Base-by-base conservation (phyloP, 2,329 filamentous ascomycete genomes). In the Ophiobolus disseminans region DNA sequence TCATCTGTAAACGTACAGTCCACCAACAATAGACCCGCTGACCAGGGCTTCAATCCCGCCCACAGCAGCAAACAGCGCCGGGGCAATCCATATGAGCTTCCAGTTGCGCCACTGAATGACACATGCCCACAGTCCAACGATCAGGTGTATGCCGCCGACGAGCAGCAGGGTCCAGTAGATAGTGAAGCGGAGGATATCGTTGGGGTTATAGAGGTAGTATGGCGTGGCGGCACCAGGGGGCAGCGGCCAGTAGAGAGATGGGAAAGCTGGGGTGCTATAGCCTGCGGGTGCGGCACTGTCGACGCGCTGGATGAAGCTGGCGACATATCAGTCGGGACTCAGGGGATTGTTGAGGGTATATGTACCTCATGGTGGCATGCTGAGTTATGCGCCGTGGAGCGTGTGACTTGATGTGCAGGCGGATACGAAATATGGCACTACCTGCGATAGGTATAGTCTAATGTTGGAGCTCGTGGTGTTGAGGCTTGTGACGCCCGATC, bases 111-210 rank as follows among this genome's bases (percentile, higher is more conserved):
- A 83, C 72, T 94, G 89, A 63, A 91, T 86, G 34, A 84, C 76
- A 59, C 91, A 80, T 2, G 90, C 90, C 68, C 90, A 88, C 10
- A 80, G 76, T 0, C 88, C 86, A 2, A 88, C 89, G 25, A 85
- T 80, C 14, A 92, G 65, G 70, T 96, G 90, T 54, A 92, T 89
- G 16, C 85, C 79, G 25, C 83, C 85, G 62, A 89, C 93, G 58
- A 91, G 83, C 22, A 96, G 84, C 28, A 95, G 75, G 0, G 91
- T 96, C 91, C 91, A 97, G 68, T 87, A 82, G 13, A 94, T 75
- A 1, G 91, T 96, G 73, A 94, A 96, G 57, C 88, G 87, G 87
- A 90, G 93, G 45, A 95, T 89, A 67, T 96, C 90, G 50, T 75
- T 70, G 2, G 90, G 80, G 65, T 88, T 81, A 77, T 90, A 93